Base-by-base conservation (phyloP, 192 early-diverging fungal genomes). In the Entomortierella parvispora region DNA sequence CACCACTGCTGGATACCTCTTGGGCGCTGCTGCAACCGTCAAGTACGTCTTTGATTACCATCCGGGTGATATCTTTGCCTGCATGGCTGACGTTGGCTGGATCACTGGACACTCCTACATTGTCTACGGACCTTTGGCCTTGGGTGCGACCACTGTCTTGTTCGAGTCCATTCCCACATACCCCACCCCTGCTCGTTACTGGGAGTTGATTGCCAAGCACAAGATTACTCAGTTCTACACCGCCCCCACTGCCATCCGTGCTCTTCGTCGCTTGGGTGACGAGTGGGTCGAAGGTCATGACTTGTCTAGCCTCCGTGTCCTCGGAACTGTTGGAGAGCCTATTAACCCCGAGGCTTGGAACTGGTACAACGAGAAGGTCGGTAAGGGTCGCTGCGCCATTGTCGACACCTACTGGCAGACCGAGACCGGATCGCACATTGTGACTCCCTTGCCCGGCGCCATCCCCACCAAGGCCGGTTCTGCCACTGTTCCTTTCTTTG, bases 151-250 rank as follows among this genome's bases (percentile, higher is more conserved):
- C 63, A 97, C 94, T 51, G 91, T 99, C 49, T 68, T 99, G 48
- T 99, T 99, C 72, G 97, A 99, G 84, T 90, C 89, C 12, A 93
- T 96, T 29, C 97, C 97, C 31, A 95, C 96, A 46, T 97, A 96
- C 81, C 97, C 97, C 46, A 90, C 90, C 68, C 88, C 92, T 32
- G 83, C 85, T 52, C 88, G 92, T 58, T 94, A 89, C 88, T 94
- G 93, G 93, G 84, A 91, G 72, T 82, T 93, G 34, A 89, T 97
- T 32, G 91, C 93, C 70, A 90, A 92, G 49, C 93, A 95, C 88
- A 93, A 93, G 83, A 84, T 99, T 76, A 97, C 96, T 32, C 95
- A 96, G 78, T 96, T 99, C 82, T 99, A 99, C 86, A 99, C 97
- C 33, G 97, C 97, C 3, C 97, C 97, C 40, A 99, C 97, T 31